These are phyloP conservation scores for Sporothrix schenckii DNA, from an alignment of 2,329 filamentous ascomycete genomes.

Conservation along the genomic window DNA sequence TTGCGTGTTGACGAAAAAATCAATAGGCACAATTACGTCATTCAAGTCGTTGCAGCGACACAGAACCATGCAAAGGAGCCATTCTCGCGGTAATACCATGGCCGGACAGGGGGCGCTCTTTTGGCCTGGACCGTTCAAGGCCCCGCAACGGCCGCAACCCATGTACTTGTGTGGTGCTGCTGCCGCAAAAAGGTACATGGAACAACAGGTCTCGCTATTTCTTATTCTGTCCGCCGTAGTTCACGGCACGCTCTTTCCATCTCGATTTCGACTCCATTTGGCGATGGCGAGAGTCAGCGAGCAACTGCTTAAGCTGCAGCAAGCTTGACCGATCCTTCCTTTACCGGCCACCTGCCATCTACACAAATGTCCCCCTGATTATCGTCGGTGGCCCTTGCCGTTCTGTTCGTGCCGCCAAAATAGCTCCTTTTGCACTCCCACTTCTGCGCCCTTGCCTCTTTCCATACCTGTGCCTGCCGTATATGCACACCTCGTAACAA, in stretches of 20 bases:
- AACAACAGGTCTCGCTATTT: background rate
- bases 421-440: background rate
- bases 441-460: background rate
- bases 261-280: slow-evolving; percentile 3
- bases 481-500: background rate
- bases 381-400: slow-evolving; percentile 13
- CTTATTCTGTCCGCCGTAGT: background rate
- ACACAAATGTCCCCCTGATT: background rate
- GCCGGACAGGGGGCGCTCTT: slow-evolving; percentile 3
- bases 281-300: slow-evolving; percentile 8
- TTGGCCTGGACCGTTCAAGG: slow-evolving; percentile 15
- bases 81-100: slow-evolving; percentile 19
- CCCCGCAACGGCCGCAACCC: slow-evolving; percentile 9
- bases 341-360: background rate
- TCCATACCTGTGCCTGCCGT: background rate
- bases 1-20: background rate
- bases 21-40: slow-evolving; percentile 26
- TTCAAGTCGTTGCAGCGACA: slow-evolving; percentile 13
- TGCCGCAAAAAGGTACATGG: slow-evolving; percentile 14
- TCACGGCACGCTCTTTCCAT: slow-evolving; percentile 15
- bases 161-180: background rate
- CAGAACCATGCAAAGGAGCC: slow-evolving; percentile 20
- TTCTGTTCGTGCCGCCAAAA: slow-evolving; percentile 2
- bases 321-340: background rate
- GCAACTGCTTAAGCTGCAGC: background rate